These are phyloP conservation scores for Fusarium incarnatum DNA, from an alignment of 2,329 filamentous ascomycete genomes.

Conservation along the genomic window DNA sequence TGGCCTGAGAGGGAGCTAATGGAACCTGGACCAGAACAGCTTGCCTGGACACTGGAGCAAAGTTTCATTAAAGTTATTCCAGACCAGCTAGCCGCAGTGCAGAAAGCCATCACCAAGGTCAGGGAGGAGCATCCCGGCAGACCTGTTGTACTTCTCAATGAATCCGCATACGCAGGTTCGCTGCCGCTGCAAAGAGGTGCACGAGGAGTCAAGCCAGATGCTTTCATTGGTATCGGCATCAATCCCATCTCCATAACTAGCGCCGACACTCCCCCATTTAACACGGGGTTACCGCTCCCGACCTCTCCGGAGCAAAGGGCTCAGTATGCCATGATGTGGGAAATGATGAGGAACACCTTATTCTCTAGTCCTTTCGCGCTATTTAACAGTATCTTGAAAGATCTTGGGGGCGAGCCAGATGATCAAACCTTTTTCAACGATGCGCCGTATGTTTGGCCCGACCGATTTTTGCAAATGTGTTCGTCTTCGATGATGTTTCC, in stretches of 20 bases:
- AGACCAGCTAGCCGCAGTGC: conserved; percentile 1
- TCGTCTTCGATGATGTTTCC: conserved; percentile 12
- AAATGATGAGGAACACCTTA: no score
- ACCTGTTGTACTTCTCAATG: conserved; percentile 1
- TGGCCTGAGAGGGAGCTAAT: not conserved
- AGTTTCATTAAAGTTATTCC: conserved; percentile 11
- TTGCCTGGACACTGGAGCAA: conserved; percentile 3
- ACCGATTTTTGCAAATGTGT: conserved; percentile 22
- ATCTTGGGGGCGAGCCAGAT: not conserved
- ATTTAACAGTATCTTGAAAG: not conserved
- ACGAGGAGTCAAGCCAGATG: not conserved
- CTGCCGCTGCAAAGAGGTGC: not conserved
- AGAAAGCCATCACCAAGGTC: not conserved
- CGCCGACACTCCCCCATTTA: not conserved
- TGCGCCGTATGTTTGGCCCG: conserved; percentile 7
- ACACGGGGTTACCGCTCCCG: not conserved
- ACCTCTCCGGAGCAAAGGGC: not conserved
- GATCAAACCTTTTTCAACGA: conserved; percentile 1
- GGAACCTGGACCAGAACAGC: not conserved
- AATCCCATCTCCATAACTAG: conserved; percentile 5
- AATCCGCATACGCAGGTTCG: not conserved
- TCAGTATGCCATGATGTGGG: not conserved
- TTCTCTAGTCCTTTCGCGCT: not conserved
- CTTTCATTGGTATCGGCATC: conserved; percentile 3
- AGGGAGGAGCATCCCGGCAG: not conserved